phyloP scores from a whole-genome alignment of 306 rosid species.

The Astragalus glycyphyllos region DNA sequence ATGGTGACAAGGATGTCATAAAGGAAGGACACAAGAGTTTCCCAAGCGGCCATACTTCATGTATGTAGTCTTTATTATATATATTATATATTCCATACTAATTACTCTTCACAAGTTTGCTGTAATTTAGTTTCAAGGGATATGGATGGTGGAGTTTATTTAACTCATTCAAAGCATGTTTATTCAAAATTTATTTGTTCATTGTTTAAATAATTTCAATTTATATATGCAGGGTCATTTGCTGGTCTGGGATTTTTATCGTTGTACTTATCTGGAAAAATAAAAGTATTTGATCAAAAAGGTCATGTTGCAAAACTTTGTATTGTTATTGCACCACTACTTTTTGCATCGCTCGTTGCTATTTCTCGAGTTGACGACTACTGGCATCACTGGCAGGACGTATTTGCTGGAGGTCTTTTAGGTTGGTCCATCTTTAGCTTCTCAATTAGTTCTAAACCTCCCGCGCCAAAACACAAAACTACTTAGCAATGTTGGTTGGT shows the following conservation, averaged over 20 bases:
- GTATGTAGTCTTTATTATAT: constrained; percentile 50
- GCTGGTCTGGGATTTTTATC: constrained; percentile 85
- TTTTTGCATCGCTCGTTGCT: constrained; percentile 85
- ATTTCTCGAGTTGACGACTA: constrained; percentile 88
- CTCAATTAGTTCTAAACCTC: constrained; percentile 3
- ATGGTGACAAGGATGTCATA: constrained; percentile 65
- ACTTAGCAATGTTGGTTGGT: constrained; percentile 12
- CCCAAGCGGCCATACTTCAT: constrained; percentile 93
- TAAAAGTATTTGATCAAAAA: constrained; percentile 67
- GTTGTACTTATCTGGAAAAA: constrained; percentile 78
- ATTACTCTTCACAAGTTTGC: no score
- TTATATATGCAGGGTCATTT: constrained; percentile 78
- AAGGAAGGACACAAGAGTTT: constrained; percentile 96
- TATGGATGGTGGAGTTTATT: constrained; percentile 33
- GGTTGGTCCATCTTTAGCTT: constrained; percentile 56
- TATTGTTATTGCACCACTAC: constrained; percentile 73
- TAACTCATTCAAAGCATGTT: constrained; percentile 6
- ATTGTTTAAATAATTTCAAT: constrained; percentile 39
- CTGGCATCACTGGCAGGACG: constrained; percentile 98
- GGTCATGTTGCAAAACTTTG: constrained; percentile 87
- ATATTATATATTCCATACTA: not conserved
- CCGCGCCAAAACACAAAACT: not conserved
- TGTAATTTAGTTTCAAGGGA: constrained; percentile 25
- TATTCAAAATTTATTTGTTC: constrained; percentile 8
- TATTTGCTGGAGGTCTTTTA: constrained; percentile 83